Base-by-base conservation (phyloP, 2,329 filamentous ascomycete genomes). In the Penicillium sp. region DNA sequence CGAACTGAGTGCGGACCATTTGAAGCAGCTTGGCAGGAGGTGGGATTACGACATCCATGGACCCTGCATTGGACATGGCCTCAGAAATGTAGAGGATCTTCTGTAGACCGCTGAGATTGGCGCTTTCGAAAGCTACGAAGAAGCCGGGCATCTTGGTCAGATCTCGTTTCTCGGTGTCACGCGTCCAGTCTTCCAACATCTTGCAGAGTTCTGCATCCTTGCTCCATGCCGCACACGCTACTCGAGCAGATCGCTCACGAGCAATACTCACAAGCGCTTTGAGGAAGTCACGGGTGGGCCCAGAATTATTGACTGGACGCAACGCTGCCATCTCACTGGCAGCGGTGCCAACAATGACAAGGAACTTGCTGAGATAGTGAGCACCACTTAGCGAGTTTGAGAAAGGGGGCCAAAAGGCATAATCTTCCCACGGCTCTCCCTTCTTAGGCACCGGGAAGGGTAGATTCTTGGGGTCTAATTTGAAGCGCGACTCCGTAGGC, bases 361-460 rank as follows among this genome's bases (percentile, higher is more conserved):
- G 78, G 68, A 94, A 87, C 68, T 88, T 90, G 46, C 88, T 85
- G 5, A 99, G 80, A 66, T 95, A 96, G 69, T 95, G 85, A 1
- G 93, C 89, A n/a, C 89, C 93, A 53, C 91, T 95, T 23, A 97
- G 77, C 0, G 92, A 92, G 67, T 96, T 97, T 2, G 91, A 89
- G 74, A 89, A 87, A 0, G 93, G 94, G 4, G 93, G 92, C 92
- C 93, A 97, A 72, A 97, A 99, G 0, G 92, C 93, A 70, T 94
- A 85, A 74, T 93, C 88, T 67, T 97, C 94, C 90, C 91, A 97
- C 0, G 86, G 77, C 63, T 96, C 90, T 6, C 92, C 93, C 42
- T 83, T 83, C 61, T 81, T 89, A 0, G 90, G 89, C 0, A 88
- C 90, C 1, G 87, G 85, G 10, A 86, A 85, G 1, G 90, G 92